phyloP scores from a whole-genome alignment of 768 basidiomycete genomes.

The Phlebiopsis flavidoalba region DNA sequence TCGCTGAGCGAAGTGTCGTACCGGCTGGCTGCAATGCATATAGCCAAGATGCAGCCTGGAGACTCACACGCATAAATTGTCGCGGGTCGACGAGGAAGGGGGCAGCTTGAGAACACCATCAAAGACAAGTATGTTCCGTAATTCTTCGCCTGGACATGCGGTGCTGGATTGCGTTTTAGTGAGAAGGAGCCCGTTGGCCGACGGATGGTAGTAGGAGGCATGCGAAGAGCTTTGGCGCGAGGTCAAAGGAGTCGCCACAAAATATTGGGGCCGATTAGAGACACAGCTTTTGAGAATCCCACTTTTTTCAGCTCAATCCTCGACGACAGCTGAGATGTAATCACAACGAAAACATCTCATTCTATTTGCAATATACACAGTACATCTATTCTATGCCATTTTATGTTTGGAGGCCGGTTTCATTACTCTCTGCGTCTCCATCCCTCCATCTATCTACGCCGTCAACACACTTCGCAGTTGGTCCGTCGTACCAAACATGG shows the following conservation, averaged over 20 bases:
- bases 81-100: conserved; percentile 41
- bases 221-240: conserved; percentile 43
- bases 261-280: background rate
- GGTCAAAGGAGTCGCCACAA: background rate
- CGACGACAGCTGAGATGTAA: no score
- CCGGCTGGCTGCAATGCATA: conserved; percentile 63
- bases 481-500: conserved; percentile 18
- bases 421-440: background rate
- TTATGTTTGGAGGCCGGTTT: no score
- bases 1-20: conserved; percentile 50
- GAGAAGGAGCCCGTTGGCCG: conserved; percentile 52
- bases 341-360: background rate
- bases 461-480: background rate
- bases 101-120: conserved; percentile 40
- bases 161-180: background rate
- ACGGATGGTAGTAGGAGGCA: conserved; percentile 47
- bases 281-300: no score
- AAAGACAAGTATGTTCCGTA: conserved; percentile 25
- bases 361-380: background rate
- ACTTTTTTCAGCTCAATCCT: no score
- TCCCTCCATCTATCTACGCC: background rate
- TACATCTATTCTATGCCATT: background rate
- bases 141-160: background rate
- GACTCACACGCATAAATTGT: conserved; percentile 44
- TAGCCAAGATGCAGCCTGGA: conserved; percentile 33